Base-by-base conservation (phyloP, 768 basidiomycete genomes). In the Pholiota molesta region DNA sequence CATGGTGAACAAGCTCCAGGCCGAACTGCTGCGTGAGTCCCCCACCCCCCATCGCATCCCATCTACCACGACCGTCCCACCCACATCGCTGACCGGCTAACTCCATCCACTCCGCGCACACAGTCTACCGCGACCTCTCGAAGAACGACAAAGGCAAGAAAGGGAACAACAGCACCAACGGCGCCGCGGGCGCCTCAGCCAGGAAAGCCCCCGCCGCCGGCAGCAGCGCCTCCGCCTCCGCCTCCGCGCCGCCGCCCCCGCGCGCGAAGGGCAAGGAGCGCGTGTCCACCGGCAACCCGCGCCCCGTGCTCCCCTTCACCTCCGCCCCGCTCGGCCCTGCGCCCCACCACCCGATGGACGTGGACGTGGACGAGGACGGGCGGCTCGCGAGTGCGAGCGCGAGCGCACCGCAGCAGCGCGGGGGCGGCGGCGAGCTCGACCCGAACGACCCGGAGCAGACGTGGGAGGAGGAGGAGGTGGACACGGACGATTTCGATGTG, bases 111-210 rank as follows among this genome's bases (percentile, higher is more conserved):
- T 2, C 26, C 21, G 60, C 28, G 29, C 28, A 37, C 40, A 28
- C 14, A 92, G 91, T 85, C 21, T 91, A 88, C 64, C 87, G 89
- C 60, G 86, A 89, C 42, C 75, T 79, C 19, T 71, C 81, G 2
- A 92, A 90, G 69, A 80, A 78, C 5, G 86, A 86, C 73, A 90
- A 89, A 73, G 79, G 76, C 62, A 82, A 80, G 66, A 78, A 78
- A 59, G 71, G 69, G n/a, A n/a, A 4, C 26, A 26, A 26, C 17
- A 69, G 71, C 33, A 62, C 74, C 4, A 71, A 67, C 57, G 67
- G 65, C 6, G 62, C 68, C 44, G 56, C 69, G 2, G 71, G 73
- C 8, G 53, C 67, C 4, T 62, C 68, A 10, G 54, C 69, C 51
- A 68, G 63, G 35, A 75, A 71, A 45, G 62, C 31, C n/a, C 29